Evolutionary conservation across 306 rosid species (phyloP), one percentile per base, ranked within the genome.

Genomic region (Rosa multiflora): DNA sequence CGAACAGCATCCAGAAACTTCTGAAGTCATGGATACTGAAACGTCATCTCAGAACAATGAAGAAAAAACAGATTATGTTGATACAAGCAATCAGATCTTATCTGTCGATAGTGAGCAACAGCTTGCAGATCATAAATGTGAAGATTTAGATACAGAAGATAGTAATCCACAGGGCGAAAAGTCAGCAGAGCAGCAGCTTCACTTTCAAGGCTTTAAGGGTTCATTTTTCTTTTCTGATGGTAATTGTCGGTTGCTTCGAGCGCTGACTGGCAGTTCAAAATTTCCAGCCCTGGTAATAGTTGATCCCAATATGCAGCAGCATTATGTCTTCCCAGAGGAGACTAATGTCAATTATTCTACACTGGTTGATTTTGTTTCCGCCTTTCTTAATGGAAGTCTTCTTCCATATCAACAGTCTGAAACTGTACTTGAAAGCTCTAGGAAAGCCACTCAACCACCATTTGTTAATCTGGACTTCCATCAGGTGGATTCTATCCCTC

Each of bases 381-480:
- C 80, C 75, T 95, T 90, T 92, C 82, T 88, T 70, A 90, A 88
- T 79, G 89, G 86, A 80, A 91, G 90, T 56, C 87, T 92, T 84
- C 81, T 76, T 81, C 98, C 98, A 63, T 92, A 92, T 83, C 89
- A 80, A 67, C 83, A 42, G 77, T 90, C 96, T 42, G 89, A 86
- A 72, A 79, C 86, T 64, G 83, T 83, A 72, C 78, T 78, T 84
- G 84, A 78, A 37, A 67, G 63, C 83, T 88, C 88, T 76, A 88
- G 89, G 81, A 89, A 83, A 81, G 86, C 91, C 76, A 78, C 70
- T 67, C 88, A 18, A 73, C 97, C 99, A 79, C 98, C 97, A 62
- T 92, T 89, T 91, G 92, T 94, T 82, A 92, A 94, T 86, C 79
- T 89, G 88, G 95, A 92, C 85, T 92, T 92, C 90, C 97, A 87